phyloP scores from a whole-genome alignment of 176 grass and related monocot genomes.

The Sorghum bicolor region Sorghum_bicolor_NCBIv3 NC_012871.2:3385501-3386000 shows the following conservation, averaged over 20 bases:
- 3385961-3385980: constrained; percentile 47
- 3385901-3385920: constrained; percentile 46
- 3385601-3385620: constrained; percentile 50
- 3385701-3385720: constrained; percentile 57
- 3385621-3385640: constrained; percentile 63
- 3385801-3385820: constrained; percentile 78
- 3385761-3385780: constrained; percentile 58
- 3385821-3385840: neutral
- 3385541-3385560: neutral
- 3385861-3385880: neutral
- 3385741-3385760: constrained; percentile 43
- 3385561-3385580: constrained; percentile 24
- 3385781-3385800: constrained; percentile 80
- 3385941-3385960: constrained; percentile 54
- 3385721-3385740: constrained; percentile 34
- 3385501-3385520: too few relatives aligned
- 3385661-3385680: constrained; percentile 79
- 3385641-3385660: constrained; percentile 78
- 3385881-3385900: neutral
- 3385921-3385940: constrained; percentile 56
- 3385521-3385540: neutral
- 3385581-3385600: constrained; percentile 78
- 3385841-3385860: neutral
- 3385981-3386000: constrained; percentile 69
- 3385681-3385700: constrained; percentile 87